Percentiles rank a stretch among this genome's conserved stretches.
Conservation (phyloP, 2,329 filamentous ascomycete genomes). For the Beauveria varroae region DNA sequence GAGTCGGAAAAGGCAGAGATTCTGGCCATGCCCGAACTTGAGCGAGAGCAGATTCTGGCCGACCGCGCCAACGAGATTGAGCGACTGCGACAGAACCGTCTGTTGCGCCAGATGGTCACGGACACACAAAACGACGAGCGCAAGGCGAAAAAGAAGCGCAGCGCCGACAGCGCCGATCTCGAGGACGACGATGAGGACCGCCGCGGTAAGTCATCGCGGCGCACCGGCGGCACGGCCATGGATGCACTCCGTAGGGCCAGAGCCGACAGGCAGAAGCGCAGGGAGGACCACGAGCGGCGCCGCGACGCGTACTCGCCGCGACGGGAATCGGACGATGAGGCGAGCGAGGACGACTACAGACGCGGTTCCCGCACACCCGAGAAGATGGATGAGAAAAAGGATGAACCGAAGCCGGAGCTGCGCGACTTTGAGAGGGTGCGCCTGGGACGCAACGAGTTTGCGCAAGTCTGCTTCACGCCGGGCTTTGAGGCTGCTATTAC, state of each 20-base stretch:
- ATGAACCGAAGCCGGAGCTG: conserved; percentile 63
- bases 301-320: conserved; percentile 41
- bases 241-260: conserved; percentile 58
- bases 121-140: conserved; percentile 57
- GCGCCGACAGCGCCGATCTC: conserved; percentile 68
- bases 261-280: conserved; percentile 48
- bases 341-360: conserved; percentile 71
- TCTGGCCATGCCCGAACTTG: conserved; percentile 79
- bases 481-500: conserved; percentile 75
- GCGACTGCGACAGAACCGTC: conserved; percentile 70
- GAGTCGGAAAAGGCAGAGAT: conserved; percentile 70
- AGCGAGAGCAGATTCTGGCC: conserved; percentile 83
- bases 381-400: conserved; percentile 48
- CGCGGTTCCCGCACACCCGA: conserved; percentile 46
- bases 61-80: conserved; percentile 80
- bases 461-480: conserved; percentile 87
- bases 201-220: conserved; percentile 62
- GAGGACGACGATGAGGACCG: conserved; percentile 51
- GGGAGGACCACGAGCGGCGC: conserved; percentile 51
- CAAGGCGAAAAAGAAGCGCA: conserved; percentile 59
- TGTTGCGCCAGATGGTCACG: conserved; percentile 69
- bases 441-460: conserved; percentile 79
- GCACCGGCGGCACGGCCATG: conserved; percentile 59
- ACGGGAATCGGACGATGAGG: conserved; percentile 47
- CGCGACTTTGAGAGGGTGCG: conserved; percentile 79